These are phyloP conservation scores for Geotrichum bryndzae DNA, from an alignment of 1,139 yeast genomes.

Conservation along the genomic window DNA sequence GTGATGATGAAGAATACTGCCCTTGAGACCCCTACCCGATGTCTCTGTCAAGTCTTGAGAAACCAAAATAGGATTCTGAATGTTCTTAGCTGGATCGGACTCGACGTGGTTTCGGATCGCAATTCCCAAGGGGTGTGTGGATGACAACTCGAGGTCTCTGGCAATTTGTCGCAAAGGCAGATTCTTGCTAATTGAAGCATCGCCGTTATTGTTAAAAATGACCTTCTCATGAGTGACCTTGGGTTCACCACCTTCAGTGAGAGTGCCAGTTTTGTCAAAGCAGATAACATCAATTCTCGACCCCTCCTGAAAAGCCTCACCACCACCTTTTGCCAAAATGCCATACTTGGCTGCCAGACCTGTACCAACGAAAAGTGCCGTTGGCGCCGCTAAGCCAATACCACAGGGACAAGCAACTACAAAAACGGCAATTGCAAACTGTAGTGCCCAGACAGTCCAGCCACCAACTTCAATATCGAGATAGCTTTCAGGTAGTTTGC, in stretches of 20 bases:
- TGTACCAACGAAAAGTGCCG: slow-evolving; percentile 86
- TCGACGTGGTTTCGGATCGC: slow-evolving; percentile 48
- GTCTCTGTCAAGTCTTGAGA: slow-evolving; percentile 47
- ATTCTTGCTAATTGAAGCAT: slow-evolving; percentile 18
- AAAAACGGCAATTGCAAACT: slow-evolving; percentile 72
- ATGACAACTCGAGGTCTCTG: slow-evolving; percentile 56
- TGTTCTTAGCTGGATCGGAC: slow-evolving; percentile 17
- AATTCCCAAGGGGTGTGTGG: slow-evolving; percentile 63
- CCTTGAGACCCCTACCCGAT: slow-evolving; percentile 56
- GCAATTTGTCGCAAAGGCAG: slow-evolving; percentile 42
- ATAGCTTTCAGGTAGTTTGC: slow-evolving; percentile 49
- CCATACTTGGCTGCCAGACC: slow-evolving; percentile 79
- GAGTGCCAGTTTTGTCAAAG: slow-evolving; percentile 76
- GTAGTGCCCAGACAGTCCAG: slow-evolving; percentile 72
- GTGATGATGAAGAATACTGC: slow-evolving; percentile 32
- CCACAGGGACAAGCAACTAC: slow-evolving; percentile 94
- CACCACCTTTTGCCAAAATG: slow-evolving; percentile 75
- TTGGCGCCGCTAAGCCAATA: slow-evolving; percentile 84
- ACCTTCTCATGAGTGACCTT: slow-evolving; percentile 47
- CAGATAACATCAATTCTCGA: slow-evolving; percentile 58
- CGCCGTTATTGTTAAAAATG: slow-evolving; percentile 3
- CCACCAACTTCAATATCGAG: slow-evolving; percentile 65
- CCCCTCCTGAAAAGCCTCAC: slow-evolving; percentile 76
- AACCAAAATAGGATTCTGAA: slow-evolving; percentile 32
- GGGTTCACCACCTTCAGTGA: slow-evolving; percentile 58